Base-by-base conservation (phyloP, 108 stramenopile species). In the Nitzschia sp. region DNA sequence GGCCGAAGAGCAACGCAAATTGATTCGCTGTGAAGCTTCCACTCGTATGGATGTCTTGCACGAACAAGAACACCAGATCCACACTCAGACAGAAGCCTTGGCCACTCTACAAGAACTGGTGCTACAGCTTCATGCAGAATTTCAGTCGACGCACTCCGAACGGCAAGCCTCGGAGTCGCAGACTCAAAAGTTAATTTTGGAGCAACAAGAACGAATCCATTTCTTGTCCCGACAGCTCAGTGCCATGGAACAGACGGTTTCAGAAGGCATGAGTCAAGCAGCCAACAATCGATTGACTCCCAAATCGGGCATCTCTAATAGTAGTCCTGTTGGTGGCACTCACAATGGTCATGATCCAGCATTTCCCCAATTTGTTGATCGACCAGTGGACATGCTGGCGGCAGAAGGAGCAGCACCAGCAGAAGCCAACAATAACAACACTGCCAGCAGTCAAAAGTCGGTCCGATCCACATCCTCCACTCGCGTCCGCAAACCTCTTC, bases 1-100 rank as follows among this genome's bases (percentile, higher is more conserved):
- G 82, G 69, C 67, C n/a, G 58, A 69, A 26, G 71, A 83, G 19
- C 78, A 83, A 59, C 58, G 71, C 6, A 15, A 52, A 33, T 46
- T 79, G 30, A 72, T 79, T 30, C 47, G 46, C 19, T 45, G 28
- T 34, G 73, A 68, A 19, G 45, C 73, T 34, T 38, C n/a, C 1
- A 25, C n/a, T 23, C 17, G 38, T 1, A n/a, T 50, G 17, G 53
- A 66, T 31, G 53, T 46, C 17, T 35, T 45, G 50, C 45, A 41
- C 34, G 25, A 33, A 19, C 48, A 34, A 31, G 19, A 73, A 48
- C 57, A 54, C 32, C 31, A 57, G 44, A 5, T 13, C 29, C 38
- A 27, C 29, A 27, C 1, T 54, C 30, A 16, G 35, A 50, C 70
- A 65, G 35, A 63, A 59, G 25, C 46, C 59, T 28, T 54, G 28